Conservation (phyloP, 768 basidiomycete species). For the Mycena leptocephala region DNA sequence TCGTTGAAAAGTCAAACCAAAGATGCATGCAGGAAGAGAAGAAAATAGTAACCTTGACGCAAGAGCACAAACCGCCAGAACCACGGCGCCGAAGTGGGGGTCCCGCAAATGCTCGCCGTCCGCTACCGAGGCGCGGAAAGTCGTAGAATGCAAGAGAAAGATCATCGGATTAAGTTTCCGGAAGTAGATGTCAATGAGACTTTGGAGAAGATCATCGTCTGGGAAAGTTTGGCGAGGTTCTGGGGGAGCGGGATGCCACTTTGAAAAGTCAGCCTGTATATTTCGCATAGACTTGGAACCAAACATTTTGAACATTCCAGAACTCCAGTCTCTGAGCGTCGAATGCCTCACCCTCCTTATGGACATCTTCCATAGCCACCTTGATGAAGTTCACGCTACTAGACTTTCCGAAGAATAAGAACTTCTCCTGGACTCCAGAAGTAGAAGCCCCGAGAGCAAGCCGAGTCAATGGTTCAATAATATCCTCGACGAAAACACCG, state of each 20-base stretch:
- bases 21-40: background rate
- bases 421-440: constrained; percentile 9
- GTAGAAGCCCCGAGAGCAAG: background rate
- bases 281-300: background rate
- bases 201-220: constrained; percentile 55
- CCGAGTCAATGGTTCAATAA: constrained; percentile 6
- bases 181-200: constrained; percentile 68
- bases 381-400: constrained; percentile 22
- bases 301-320: constrained; percentile 12
- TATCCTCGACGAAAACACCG: constrained; percentile 12
- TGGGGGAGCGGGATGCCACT: background rate
- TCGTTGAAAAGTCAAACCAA: background rate
- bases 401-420: constrained; percentile 13
- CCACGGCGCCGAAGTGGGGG: constrained; percentile 66
- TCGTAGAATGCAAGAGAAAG: constrained; percentile 79
- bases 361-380: constrained; percentile 1
- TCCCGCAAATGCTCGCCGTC: constrained; percentile 66
- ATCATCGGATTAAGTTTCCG: constrained; percentile 61
- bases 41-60: constrained; percentile 45
- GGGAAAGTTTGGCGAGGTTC: constrained; percentile 64
- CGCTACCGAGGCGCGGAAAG: constrained; percentile 65
- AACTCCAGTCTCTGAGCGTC: constrained; percentile 34
- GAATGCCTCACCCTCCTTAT: background rate
- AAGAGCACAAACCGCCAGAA: constrained; percentile 79
- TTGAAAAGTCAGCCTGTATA: background rate